phyloP scores from a whole-genome alignment of 352 stramenopile species.

The Phytophthora multivora region DNA sequence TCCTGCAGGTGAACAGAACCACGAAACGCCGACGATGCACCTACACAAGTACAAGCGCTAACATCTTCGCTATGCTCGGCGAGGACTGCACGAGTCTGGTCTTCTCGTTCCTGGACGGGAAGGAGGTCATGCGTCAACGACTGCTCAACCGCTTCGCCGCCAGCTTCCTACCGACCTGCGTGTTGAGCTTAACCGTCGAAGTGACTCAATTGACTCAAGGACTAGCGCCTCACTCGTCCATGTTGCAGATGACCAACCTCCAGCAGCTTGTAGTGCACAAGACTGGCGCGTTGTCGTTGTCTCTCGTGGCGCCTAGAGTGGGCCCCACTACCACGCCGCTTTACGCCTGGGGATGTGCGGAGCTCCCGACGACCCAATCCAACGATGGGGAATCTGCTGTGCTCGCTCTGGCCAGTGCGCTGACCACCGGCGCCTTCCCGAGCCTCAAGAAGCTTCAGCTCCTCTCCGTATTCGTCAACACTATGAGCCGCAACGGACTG shows the following conservation, averaged over 20 bases:
- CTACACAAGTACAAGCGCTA: conserved; percentile 2
- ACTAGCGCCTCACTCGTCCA: conserved; percentile 29
- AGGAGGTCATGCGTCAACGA: conserved; percentile 54
- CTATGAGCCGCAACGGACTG: conserved; percentile 53
- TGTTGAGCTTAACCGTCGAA: conserved; percentile 56
- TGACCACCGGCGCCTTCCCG: conserved; percentile 43
- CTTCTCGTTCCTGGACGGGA: conserved; percentile 68
- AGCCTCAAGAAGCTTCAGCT: conserved; percentile 64
- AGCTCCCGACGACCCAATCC: conserved; percentile 57
- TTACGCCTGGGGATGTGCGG: conserved; percentile 64
- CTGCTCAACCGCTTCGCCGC: conserved; percentile 57
- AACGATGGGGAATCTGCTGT: conserved; percentile 64
- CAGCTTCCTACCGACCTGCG: conserved; percentile 55
- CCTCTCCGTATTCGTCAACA: conserved; percentile 78
- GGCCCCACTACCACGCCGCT: conserved; percentile 35
- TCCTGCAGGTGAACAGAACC: conserved; percentile 15
- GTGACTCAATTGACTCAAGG: conserved; percentile 44
- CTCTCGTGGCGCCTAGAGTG: not conserved
- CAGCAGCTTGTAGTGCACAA: conserved; percentile 67
- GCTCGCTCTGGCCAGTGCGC: conserved; percentile 41
- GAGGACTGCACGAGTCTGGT: conserved; percentile 63
- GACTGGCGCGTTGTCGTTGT: conserved; percentile 10
- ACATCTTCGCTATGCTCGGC: conserved; percentile 33
- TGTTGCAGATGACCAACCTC: conserved; percentile 61
- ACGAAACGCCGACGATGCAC: conserved; percentile 49